These are phyloP conservation scores for Trichosporon sp. DNA, from an alignment of 1,284 basidiomycete genomes.

Conservation along the genomic window DNA sequence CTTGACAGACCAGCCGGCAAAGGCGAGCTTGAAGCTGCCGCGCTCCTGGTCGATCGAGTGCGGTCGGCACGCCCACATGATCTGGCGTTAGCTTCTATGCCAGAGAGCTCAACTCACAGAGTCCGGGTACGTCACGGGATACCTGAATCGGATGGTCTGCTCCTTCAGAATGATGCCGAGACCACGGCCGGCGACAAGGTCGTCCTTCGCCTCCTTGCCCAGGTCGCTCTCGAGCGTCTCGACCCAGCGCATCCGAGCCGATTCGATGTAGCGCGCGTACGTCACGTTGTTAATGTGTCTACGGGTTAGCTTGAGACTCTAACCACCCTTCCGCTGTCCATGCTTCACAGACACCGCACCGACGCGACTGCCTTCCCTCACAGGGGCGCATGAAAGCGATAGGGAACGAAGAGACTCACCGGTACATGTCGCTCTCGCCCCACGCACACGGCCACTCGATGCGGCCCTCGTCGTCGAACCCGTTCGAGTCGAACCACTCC, in stretches of 20 bases:
- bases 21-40: conserved; percentile 43
- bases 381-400: too few relatives aligned
- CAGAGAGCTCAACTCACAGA: conserved; percentile 37
- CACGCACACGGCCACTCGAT: conserved; percentile 54
- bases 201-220: conserved; percentile 31
- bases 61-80: conserved; percentile 46
- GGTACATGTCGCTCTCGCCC: conserved; percentile 55
- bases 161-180: conserved; percentile 50
- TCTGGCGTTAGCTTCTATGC: conserved; percentile 32
- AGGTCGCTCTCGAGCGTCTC: conserved; percentile 42
- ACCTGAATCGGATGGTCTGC: conserved; percentile 37
- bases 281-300: conserved; percentile 56
- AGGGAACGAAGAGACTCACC: conserved; percentile 37
- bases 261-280: conserved; percentile 51
- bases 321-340: background rate
- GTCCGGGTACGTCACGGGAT: conserved; percentile 54
- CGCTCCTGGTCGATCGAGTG: conserved; percentile 43
- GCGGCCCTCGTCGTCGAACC: conserved; percentile 43
- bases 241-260: conserved; percentile 45
- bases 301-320: background rate
- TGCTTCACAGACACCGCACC: too few relatives aligned
- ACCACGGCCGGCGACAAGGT: conserved; percentile 37
- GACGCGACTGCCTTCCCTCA: background rate
- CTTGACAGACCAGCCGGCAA: conserved; percentile 48
- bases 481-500: conserved; percentile 38